phyloP scores from a whole-genome alignment of 2,329 filamentous ascomycete species.

The Nannizziopsis arthrosporioides region DNA sequence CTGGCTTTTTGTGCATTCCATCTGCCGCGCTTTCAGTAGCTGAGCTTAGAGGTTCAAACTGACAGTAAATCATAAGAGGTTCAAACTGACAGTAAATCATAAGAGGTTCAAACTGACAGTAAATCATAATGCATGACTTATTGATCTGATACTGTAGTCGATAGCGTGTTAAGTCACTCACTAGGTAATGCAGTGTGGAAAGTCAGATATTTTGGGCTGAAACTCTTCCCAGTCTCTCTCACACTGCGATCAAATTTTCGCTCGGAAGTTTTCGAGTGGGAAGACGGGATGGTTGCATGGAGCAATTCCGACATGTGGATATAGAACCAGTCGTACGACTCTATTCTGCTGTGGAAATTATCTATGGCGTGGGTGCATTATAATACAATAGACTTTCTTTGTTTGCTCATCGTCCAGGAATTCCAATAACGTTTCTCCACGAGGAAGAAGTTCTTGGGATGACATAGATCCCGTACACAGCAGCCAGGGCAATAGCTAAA shows the following conservation, averaged over 20 bases:
- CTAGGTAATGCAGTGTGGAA: too few species aligned
- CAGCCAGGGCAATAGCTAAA: constrained; percentile 36
- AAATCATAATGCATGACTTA: too few species aligned
- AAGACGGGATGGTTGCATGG: neutral
- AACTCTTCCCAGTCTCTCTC: neutral
- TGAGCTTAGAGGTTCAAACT: too few species aligned
- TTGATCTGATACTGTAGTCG: too few species aligned
- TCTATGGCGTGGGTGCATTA: neutral
- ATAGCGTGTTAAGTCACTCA: too few species aligned
- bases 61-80: too few species aligned
- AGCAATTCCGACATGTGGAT: neutral
- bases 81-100: too few species aligned
- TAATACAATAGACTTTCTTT: constrained; percentile 5
- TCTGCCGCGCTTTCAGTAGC: too few species aligned
- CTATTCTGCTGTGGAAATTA: too few species aligned
- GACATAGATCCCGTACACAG: constrained; percentile 43
- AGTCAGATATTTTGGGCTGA: neutral
- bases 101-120: too few species aligned
- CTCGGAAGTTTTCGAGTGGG: neutral
- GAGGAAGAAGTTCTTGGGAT: constrained; percentile 36
- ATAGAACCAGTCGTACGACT: too few species aligned
- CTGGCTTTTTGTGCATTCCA: too few species aligned
- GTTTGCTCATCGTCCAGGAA: constrained; percentile 27
- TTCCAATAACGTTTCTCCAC: constrained; percentile 38
- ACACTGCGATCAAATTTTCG: neutral